Percentiles rank a stretch among this genome's conserved stretches.
phyloP scores from a whole-genome alignment of 2,329 filamentous ascomycete species.

The Dactylellina haptotyla region DNA sequence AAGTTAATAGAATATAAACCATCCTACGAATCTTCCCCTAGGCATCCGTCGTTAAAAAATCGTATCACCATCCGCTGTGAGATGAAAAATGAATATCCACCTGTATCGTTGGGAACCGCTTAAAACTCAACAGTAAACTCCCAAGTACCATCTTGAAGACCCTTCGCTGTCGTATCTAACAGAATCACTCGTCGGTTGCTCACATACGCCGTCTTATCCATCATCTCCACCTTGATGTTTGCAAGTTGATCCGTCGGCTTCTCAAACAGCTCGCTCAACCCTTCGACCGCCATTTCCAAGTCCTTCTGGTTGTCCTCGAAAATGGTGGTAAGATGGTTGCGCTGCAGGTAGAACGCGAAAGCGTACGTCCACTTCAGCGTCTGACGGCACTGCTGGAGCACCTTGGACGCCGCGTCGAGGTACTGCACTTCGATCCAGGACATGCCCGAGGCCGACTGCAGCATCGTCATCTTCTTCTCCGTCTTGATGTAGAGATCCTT shows the following conservation, averaged over 20 bases:
- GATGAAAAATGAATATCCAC: too few relatives aligned
- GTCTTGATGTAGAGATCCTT: conserved; percentile 96
- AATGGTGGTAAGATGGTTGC: conserved; percentile 95
- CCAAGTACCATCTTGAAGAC: conserved; percentile 81
- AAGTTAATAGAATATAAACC: too few relatives aligned
- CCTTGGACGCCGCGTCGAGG: conserved; percentile 89
- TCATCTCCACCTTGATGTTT: conserved; percentile 91
- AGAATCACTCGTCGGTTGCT: conserved; percentile 90
- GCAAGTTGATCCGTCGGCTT: conserved; percentile 89
- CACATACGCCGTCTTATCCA: conserved; percentile 98
- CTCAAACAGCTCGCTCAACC: conserved; percentile 98
- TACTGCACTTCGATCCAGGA: conserved; percentile 99
- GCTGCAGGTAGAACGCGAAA: conserved; percentile 95
- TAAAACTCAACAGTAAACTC: conserved; percentile 50
- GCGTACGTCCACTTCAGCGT: conserved; percentile 99
- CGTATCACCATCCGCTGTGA: too few relatives aligned
- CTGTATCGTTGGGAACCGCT: conserved; percentile 6
- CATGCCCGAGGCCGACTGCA: conserved; percentile 92
- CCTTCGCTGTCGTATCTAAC: conserved; percentile 90
- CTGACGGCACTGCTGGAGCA: conserved; percentile 94
- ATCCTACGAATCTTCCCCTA: not conserved
- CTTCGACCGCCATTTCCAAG: conserved; percentile 95
- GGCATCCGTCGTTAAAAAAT: too few relatives aligned
- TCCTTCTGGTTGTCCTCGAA: conserved; percentile 99
- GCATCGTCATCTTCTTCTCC: conserved; percentile 97